Base-by-base conservation (phyloP, 306 rosid genomes). In the Potentilla sterilis region DNA sequence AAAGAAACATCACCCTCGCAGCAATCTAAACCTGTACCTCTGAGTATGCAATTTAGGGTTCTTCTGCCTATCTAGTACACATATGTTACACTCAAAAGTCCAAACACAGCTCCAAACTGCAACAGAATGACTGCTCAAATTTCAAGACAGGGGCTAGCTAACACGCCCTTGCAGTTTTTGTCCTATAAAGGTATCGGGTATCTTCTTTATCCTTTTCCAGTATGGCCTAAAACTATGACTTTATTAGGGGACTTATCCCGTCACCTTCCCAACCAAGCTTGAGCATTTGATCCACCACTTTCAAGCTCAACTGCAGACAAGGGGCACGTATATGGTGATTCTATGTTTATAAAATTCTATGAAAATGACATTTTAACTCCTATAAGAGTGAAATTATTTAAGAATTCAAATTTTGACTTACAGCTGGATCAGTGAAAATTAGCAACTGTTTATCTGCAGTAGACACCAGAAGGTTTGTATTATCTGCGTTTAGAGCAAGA, bases 181-280 rank as follows among this genome's bases (percentile, higher is more conserved):
- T 83, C 84, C 85, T 84, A 11, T 72, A 46, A 52, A 79, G 40
- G 85, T 76, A 78, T 80, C 47, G 63, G 57, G 77, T 57, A 75
- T 46, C 80, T 69, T 78, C 62, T 63, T 67, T 81, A 75, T 64
- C 70, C 68, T 38, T 79, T 48, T 74, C 71, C 22, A 22, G 75
- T 61, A 46, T 78, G 70, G 55, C 83, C 77, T 81, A 87, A 83
- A 71, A 70, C 90, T 87, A 89, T 64, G 87, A 90, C 72, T 86
- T 90, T 59, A 90, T 90, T 68, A 92, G 87, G 80, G 88, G 87
- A 74, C 77, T 83, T 73, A 88, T 87, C 54, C 96, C 96, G 76
- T 90, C 96, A 44, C 92, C 97, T 90, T 92, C 96, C 99, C 99
- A 92, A 76, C 97, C 99, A 70, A 92, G 90, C 90, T 95, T 95